phyloP scores from a whole-genome alignment of 1,139 yeast species.

The Nadsonia starkeyi-henricii region DNA sequence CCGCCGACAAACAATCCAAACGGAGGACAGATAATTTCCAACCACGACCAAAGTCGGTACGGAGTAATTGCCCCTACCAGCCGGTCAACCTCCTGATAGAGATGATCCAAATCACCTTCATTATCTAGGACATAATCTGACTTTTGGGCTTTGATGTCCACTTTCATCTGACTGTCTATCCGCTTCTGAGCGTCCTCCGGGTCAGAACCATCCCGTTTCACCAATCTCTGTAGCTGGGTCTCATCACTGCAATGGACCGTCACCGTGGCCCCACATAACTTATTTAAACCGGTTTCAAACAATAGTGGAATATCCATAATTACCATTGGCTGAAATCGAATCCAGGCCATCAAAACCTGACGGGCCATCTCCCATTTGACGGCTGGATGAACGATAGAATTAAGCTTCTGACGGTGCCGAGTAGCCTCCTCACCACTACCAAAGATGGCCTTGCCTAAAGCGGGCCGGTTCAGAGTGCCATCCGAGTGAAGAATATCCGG shows the following conservation, averaged over 20 bases:
- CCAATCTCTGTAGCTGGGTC: constrained; percentile 48
- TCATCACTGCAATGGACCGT: constrained; percentile 51
- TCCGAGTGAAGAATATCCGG: constrained; percentile 40
- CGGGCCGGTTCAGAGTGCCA: constrained; percentile 42
- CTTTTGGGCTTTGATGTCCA: constrained; percentile 37
- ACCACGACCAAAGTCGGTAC: constrained; percentile 22
- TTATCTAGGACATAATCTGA: constrained; percentile 66
- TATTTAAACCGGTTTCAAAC: constrained; percentile 64
- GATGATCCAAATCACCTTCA: constrained; percentile 34
- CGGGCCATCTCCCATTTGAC: constrained; percentile 55
- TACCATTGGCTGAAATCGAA: constrained; percentile 38
- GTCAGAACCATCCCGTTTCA: constrained; percentile 45
- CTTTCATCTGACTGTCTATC: constrained; percentile 64
- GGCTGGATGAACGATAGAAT: constrained; percentile 80
- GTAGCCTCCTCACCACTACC: constrained; percentile 42
- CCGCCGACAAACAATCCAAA: constrained; percentile 48
- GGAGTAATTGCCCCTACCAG: constrained; percentile 39
- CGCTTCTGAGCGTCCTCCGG: constrained; percentile 56
- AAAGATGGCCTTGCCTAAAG: constrained; percentile 68
- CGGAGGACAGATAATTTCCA: constrained; percentile 41
- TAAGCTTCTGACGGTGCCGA: constrained; percentile 36
- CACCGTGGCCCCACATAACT: constrained; percentile 56
- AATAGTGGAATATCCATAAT: constrained; percentile 81
- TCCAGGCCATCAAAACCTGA: constrained; percentile 46
- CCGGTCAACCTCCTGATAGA: constrained; percentile 34